Evolutionary conservation across 2,329 filamentous ascomycete genomes (phyloP).

Genomic region (Fusarium illudens): DNA sequence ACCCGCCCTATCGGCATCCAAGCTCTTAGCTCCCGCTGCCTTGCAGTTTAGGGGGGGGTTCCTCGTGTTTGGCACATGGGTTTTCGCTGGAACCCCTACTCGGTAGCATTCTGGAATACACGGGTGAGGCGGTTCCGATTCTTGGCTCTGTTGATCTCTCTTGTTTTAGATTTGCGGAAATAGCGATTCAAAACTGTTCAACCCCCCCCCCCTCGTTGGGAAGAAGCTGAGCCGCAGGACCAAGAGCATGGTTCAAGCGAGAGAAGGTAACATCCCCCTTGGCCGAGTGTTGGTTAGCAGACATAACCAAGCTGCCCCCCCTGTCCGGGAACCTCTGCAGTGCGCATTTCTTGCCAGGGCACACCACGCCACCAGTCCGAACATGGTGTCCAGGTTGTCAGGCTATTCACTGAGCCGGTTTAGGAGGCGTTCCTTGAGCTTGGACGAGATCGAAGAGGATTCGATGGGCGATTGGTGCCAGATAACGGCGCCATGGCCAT

Average conservation of each 20-base stretch:
- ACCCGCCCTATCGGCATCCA: background rate
- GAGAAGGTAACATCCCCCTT: background rate
- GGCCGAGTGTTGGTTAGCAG: background rate
- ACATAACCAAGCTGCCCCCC: too few species aligned
- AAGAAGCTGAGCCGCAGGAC: background rate
- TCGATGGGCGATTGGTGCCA: background rate
- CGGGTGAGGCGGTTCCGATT: background rate
- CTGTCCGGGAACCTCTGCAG: background rate
- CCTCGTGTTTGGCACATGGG: background rate
- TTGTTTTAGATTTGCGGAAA: background rate
- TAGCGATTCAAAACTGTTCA: too few species aligned
- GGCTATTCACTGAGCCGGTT: background rate
- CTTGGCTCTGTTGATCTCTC: background rate
- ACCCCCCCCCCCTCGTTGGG: too few species aligned
- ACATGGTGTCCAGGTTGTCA: background rate
- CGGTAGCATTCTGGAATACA: background rate
- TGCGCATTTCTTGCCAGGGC: background rate
- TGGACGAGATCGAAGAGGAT: background rate
- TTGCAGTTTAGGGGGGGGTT: background rate
- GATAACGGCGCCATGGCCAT: background rate
- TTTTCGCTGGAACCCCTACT: background rate
- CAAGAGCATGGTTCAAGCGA: background rate
- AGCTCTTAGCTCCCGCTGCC: background rate
- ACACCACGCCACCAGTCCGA: background rate
- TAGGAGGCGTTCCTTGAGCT: background rate